Evolutionary conservation across 257 asterid genomes (phyloP).

Genomic region (Fraxinus excelsior): DNA sequence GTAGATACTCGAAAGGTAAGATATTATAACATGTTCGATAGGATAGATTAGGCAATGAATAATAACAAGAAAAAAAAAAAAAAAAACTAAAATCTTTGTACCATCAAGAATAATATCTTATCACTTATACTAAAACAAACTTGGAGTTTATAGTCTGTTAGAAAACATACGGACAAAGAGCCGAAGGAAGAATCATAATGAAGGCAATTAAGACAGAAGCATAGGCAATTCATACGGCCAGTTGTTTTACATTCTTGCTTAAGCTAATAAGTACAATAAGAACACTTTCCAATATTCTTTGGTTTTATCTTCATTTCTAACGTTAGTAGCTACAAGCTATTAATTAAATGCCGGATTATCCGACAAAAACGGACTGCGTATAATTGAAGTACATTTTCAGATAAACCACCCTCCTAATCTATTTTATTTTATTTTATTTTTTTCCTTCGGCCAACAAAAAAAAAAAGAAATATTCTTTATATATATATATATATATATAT

Average conservation of each 20-base stretch:
- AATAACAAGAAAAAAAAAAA: no score
- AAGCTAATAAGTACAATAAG: neutral
- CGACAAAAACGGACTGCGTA: neutral
- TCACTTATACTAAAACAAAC: no score
- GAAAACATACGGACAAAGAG: neutral
- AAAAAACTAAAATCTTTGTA: no score
- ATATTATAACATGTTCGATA: no score
- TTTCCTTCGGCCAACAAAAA: no score
- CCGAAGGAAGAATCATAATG: slow-evolving; percentile 6
- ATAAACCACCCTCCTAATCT: neutral
- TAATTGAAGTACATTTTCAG: neutral
- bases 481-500: no score
- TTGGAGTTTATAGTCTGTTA: no score
- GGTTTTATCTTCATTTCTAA: slow-evolving; percentile 18
- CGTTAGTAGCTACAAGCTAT: neutral
- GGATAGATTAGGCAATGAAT: no score
- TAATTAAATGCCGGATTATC: neutral
- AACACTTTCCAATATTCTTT: neutral
- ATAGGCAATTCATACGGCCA: neutral
- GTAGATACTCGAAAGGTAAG: no score
- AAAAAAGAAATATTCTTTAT: no score
- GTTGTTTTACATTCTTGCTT: neutral
- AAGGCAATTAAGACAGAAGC: neutral
- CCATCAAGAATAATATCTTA: no score
- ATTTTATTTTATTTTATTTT: no score